Base-by-base conservation (phyloP, 2,329 filamentous ascomycete genomes). In the Huntiella moniliformis region DNA sequence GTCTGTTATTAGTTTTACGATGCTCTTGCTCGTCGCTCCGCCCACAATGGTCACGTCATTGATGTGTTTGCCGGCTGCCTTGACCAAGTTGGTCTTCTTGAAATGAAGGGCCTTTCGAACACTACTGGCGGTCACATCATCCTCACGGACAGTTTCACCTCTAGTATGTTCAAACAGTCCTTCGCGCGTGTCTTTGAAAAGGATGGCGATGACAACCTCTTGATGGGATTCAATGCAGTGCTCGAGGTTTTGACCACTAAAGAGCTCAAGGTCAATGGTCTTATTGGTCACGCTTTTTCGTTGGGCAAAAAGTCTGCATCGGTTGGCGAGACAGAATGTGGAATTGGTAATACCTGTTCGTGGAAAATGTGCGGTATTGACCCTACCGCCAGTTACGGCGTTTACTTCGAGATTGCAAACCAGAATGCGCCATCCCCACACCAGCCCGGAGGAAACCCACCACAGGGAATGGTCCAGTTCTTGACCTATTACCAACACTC, bases 351-450 rank as follows among this genome's bases (percentile, higher is more conserved):
- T 60, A 98, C 91, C 1, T 96, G 88, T 63, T 88, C 87, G 3
- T 98, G 91, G 91, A 98, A 98, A 66, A 95, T 98, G 88, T 96
- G 91, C 57, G 87, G 86, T 54, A 95, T 98, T 54, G 87, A 96
- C 56, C 91, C 91, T 8, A 81, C 78, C 46, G 78, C 91, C 31
- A 95, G 86, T 56, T 96, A 96, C 56, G 91, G 86, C 51, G 74
- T 98, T 52, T 98, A 96, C 65, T 98, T 96, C 56, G 91, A 98
- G 62, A 92, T 98, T 58, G 88, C 91, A 40, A 85, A 82, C 55
- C 91, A 96, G 63, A 86, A 86, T 5, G 82, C 86, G 12, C 73
- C 82, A 42, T 77, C 83, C 52, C 82, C 92, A 61, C 83, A 88
- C 60, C 77, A 81, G 5, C 81, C 84, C 18, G 40, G 12, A n/a